phyloP scores from a whole-genome alignment of 345 rosid species.

The Hypericum perforatum region DNA sequence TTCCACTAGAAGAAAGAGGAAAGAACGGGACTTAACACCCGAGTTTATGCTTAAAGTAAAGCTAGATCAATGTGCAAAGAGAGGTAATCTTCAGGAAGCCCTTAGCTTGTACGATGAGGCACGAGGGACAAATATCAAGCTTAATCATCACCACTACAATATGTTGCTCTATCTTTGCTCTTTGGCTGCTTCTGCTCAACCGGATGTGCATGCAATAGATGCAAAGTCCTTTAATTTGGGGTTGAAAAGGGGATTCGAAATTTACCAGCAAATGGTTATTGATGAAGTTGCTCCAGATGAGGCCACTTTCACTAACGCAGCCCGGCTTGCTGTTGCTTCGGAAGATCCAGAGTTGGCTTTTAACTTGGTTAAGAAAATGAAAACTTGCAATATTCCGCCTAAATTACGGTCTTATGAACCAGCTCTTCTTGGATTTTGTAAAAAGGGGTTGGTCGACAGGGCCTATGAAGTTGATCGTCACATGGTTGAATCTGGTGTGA shows the following conservation, averaged over 20 bases:
- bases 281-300: constrained; percentile 69
- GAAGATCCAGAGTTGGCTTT: constrained; percentile 92
- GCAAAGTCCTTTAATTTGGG: constrained; percentile 25
- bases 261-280: constrained; percentile 59
- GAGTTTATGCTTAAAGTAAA: constrained; percentile 40
- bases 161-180: constrained; percentile 74
- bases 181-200: constrained; percentile 21
- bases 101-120: constrained; percentile 82
- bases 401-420: constrained; percentile 84
- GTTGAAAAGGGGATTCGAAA: constrained; percentile 63
- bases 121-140: constrained; percentile 29
- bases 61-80: constrained; percentile 62
- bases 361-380: constrained; percentile 77
- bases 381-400: constrained; percentile 51
- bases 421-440: constrained; percentile 71
- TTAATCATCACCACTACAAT: constrained; percentile 56
- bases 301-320: constrained; percentile 75
- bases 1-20: constrained; percentile 41
- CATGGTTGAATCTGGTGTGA: constrained; percentile 68
- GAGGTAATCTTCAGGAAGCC: constrained; percentile 55
- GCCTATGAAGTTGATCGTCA: constrained; percentile 77
- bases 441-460: constrained; percentile 43
- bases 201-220: constrained; percentile 16
- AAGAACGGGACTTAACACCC: constrained; percentile 47
- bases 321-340: constrained; percentile 62